Conservation (phyloP, 495 filamentous ascomycete genomes). For the Haplographium delicatum region DNA sequence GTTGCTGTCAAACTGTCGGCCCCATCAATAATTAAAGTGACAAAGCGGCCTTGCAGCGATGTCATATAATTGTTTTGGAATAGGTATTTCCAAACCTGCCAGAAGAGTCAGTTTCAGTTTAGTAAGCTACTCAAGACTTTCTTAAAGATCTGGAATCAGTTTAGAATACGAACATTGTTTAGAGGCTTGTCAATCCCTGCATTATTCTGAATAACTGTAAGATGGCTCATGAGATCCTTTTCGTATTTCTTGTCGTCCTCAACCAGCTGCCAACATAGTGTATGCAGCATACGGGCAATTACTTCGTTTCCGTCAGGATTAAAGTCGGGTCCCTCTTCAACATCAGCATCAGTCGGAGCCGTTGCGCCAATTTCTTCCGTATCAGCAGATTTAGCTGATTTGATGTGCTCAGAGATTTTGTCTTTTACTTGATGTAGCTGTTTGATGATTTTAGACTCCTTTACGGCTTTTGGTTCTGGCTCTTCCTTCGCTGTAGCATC, state of each 20-base stretch:
- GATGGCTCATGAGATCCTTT: slow-evolving; percentile 1
- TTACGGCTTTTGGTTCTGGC: background rate
- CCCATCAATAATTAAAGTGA: slow-evolving; percentile 5
- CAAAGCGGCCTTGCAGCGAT: background rate
- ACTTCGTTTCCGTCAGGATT: background rate
- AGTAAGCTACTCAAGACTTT: too few relatives aligned
- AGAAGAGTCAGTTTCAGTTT: too few relatives aligned
- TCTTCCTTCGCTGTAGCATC: background rate
- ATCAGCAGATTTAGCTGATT: too few relatives aligned
- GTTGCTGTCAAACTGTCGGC: background rate
- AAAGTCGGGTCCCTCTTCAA: background rate
- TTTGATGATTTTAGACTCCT: background rate
- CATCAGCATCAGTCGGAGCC: background rate
- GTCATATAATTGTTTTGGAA: background rate
- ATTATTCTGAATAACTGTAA: background rate
- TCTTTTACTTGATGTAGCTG: background rate
- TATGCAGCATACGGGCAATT: background rate
- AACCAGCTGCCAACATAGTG: background rate
- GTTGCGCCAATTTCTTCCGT: background rate
- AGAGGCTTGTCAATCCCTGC: background rate
- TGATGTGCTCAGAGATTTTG: too few relatives aligned
- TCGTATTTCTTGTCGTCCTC: slow-evolving; percentile 10
- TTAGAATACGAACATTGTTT: background rate
- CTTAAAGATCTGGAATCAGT: too few relatives aligned
- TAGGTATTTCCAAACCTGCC: background rate